Conservation (phyloP, 225 moss, liverwort and hornwort genomes). For the Climacium dendroides region DNA sequence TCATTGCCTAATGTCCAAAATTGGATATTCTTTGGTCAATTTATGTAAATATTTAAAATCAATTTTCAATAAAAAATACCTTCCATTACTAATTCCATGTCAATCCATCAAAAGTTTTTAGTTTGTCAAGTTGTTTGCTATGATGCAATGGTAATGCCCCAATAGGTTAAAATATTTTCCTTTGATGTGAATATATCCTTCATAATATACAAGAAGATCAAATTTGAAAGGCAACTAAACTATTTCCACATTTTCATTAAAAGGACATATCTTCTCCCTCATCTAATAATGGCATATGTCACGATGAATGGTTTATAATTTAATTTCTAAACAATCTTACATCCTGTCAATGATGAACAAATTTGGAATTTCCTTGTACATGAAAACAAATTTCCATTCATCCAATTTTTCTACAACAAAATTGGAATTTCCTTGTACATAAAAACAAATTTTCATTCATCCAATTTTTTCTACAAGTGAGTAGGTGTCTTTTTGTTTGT, state of each 20-base stretch:
- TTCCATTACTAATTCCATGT: not conserved
- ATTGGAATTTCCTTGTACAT: too few relatives aligned
- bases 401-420: not conserved
- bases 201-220: fast-evolving
- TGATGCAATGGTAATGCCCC: fast-evolving
- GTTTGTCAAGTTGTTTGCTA: not conserved
- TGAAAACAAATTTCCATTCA: not conserved
- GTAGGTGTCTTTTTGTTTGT: not conserved
- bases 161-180: not conserved
- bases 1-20: fast-evolving
- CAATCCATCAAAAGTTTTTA: not conserved
- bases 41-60: not conserved
- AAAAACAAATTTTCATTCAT: not conserved
- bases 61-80: not conserved
- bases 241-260: not conserved
- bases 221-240: not conserved
- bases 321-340: not conserved
- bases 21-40: not conserved
- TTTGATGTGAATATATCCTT: not conserved
- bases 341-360: not conserved
- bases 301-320: not conserved
- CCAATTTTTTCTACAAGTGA: not conserved
- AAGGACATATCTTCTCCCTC: not conserved
- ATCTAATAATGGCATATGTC: too few relatives aligned
- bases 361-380: not conserved